phyloP scores from a whole-genome alignment of 2,329 filamentous ascomycete genomes.

The Fonsecaea pedrosoi region DNA sequence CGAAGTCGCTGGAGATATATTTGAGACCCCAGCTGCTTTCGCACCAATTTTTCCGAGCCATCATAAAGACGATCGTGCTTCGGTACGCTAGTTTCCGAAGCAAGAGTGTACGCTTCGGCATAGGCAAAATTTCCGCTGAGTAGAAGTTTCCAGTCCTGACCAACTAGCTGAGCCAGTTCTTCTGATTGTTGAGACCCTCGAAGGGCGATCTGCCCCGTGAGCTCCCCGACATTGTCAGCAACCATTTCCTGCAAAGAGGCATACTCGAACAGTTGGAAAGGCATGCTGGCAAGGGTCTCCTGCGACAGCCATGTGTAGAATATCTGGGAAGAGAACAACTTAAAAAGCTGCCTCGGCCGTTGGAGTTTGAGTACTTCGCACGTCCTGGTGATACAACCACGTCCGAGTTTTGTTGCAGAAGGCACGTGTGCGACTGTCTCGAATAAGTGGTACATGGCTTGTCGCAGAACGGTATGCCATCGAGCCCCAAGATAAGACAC shows the following conservation, averaged over 20 bases:
- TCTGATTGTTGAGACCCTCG: conserved; percentile 70
- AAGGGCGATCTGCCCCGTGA: conserved; percentile 82
- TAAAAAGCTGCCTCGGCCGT: conserved; percentile 74
- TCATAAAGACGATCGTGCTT: conserved; percentile 55
- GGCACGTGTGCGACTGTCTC: conserved; percentile 80
- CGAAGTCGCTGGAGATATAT: conserved; percentile 68
- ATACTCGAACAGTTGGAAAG: conserved; percentile 86
- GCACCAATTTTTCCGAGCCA: conserved; percentile 69
- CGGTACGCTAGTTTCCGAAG: conserved; percentile 69
- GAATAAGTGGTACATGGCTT: conserved; percentile 92
- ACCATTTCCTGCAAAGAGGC: conserved; percentile 71
- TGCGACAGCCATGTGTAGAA: conserved; percentile 86
- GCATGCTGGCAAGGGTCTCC: conserved; percentile 72
- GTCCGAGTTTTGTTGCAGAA: conserved; percentile 71
- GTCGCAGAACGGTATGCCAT: conserved; percentile 85
- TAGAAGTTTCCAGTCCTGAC: conserved; percentile 62
- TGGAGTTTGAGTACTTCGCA: conserved; percentile 68
- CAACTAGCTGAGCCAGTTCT: conserved; percentile 66
- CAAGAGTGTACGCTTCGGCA: conserved; percentile 81
- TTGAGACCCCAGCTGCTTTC: conserved; percentile 72
- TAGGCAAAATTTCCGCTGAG: conserved; percentile 75
- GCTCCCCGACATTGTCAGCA: conserved; percentile 74
- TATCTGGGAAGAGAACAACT: conserved; percentile 84
- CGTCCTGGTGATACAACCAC: conserved; percentile 71
- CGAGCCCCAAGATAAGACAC: conserved; percentile 77